These are phyloP conservation scores for Penicillium psychrofluorescens DNA, from an alignment of 495 filamentous ascomycete species.

Conservation along the genomic window DNA sequence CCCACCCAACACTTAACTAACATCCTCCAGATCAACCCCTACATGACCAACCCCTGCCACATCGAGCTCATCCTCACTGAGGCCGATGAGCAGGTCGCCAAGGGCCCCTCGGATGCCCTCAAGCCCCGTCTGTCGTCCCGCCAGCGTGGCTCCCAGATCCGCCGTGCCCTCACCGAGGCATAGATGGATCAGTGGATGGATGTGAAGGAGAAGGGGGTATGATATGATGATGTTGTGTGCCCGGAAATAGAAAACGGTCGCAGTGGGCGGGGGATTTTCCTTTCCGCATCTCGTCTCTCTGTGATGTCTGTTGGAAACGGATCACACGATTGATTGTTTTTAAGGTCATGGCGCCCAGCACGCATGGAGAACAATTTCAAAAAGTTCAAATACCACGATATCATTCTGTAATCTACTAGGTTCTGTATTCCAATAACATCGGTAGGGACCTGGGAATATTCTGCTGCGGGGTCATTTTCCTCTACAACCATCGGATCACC, in stretches of 20 bases:
- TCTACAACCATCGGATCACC: too few species aligned
- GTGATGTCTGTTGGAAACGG: slow-evolving; percentile 29
- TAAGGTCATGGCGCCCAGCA: slow-evolving; percentile 24
- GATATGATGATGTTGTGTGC: slow-evolving; percentile 2
- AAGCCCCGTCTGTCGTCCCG: slow-evolving; percentile 66
- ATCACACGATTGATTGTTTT: slow-evolving; percentile 23
- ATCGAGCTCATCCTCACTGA: slow-evolving; percentile 99
- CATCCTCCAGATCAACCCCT: slow-evolving; percentile 81
- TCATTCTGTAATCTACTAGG: too few species aligned
- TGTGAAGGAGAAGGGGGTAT: slow-evolving; percentile 13
- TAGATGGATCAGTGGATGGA: slow-evolving; percentile 37
- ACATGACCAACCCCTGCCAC: slow-evolving; percentile 99
- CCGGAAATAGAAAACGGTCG: slow-evolving; percentile 16
- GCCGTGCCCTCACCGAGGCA: slow-evolving; percentile 73
- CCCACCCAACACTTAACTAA: neutral
- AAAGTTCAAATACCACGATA: slow-evolving; percentile 26
- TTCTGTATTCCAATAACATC: too few species aligned
- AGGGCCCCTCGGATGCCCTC: slow-evolving; percentile 52
- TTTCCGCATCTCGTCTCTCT: slow-evolving; percentile 9
- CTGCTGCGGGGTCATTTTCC: too few species aligned
- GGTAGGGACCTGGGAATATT: too few species aligned
- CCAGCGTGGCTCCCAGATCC: slow-evolving; percentile 77
- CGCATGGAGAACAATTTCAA: slow-evolving; percentile 23
- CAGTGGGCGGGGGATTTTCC: slow-evolving; percentile 23
- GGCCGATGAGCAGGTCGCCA: slow-evolving; percentile 77